Percentiles rank a stretch among this genome's conserved stretches.
These are phyloP conservation scores for Entamoeba histolytica DNA, from an alignment of 208 protist genomes.

Conservation along the genomic window DNA sequence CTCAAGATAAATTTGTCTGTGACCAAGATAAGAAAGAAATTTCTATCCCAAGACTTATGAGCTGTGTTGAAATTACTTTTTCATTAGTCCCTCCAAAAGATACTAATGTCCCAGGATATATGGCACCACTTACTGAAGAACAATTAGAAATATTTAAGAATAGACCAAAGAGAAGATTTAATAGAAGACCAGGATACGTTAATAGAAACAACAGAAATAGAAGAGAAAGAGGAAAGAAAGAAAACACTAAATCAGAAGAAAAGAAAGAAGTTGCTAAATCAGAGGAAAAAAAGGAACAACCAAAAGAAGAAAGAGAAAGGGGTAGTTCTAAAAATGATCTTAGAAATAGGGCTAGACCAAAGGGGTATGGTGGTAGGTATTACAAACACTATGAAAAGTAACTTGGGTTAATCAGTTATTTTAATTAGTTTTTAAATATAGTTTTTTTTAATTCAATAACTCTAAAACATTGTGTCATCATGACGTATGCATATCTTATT, in stretches of 20 bases:
- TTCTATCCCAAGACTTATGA: background rate
- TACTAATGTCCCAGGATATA: background rate
- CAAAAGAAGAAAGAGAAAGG: background rate
- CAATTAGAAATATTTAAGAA: background rate
- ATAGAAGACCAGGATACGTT: background rate
- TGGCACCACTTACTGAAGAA: background rate
- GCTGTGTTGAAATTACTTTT: background rate
- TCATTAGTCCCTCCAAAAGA: background rate
- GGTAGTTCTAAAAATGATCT: background rate
- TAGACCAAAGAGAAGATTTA: background rate
- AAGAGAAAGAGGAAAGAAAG: background rate
- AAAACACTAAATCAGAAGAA: background rate
- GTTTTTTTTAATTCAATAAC: too few species aligned
- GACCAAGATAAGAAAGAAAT: background rate
- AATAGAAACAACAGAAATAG: background rate
- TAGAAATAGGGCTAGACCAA: too few species aligned
- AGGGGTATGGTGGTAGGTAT: too few species aligned
- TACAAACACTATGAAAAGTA: too few species aligned
- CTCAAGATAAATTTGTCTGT: background rate
- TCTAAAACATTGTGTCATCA: too few species aligned
- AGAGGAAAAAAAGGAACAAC: background rate
- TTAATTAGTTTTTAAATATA: too few species aligned
- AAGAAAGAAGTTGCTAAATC: background rate
- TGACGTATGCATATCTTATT: too few species aligned
- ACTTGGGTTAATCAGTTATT: too few species aligned